A percentile compares a stretch with the other conserved stretches of the same genome.
Evolutionary conservation across 257 asterid genomes (phyloP).

Genomic region (Lavandula angustifolia): DNA sequence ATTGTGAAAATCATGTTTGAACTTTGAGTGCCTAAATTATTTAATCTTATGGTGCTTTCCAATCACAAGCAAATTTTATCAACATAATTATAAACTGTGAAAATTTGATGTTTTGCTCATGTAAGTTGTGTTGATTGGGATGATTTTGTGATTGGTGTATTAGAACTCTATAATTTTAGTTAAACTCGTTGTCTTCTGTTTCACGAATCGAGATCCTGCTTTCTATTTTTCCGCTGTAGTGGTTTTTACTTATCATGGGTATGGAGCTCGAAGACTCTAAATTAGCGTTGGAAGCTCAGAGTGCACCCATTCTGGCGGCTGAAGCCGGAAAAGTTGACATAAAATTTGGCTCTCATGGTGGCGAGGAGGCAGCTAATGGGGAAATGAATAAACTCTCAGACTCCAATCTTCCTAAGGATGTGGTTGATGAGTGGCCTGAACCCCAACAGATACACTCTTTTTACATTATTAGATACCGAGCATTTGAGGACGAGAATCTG

Average conservation of each 20-base stretch:
- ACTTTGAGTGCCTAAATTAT: neutral
- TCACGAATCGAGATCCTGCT: slow-evolving; percentile 32
- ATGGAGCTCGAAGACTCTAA: slow-evolving; percentile 40
- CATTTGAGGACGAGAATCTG: slow-evolving; percentile 64
- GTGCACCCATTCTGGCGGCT: slow-evolving; percentile 21
- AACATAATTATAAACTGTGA: neutral
- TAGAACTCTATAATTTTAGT: neutral
- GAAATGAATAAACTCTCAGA: slow-evolving; percentile 38
- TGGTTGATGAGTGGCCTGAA: slow-evolving; percentile 88
- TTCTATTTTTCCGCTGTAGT: slow-evolving; percentile 9
- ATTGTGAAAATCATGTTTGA: neutral
- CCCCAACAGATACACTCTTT: slow-evolving; percentile 64
- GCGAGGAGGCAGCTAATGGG: slow-evolving; percentile 35
- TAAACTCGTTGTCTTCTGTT: slow-evolving; percentile 13
- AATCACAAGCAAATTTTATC: neutral
- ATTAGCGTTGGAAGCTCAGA: slow-evolving; percentile 31
- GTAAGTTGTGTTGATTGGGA: neutral
- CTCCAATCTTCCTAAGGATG: slow-evolving; percentile 66
- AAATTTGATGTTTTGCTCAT: neutral
- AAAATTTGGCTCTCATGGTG: slow-evolving; percentile 48
- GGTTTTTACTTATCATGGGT: slow-evolving; percentile 30
- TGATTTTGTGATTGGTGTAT: neutral
- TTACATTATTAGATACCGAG: slow-evolving; percentile 57
- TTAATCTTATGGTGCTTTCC: neutral
- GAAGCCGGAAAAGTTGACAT: slow-evolving; percentile 39